These are phyloP conservation scores for Boletus rubescentipes DNA, from an alignment of 768 basidiomycete species.

Conservation along the genomic window DNA sequence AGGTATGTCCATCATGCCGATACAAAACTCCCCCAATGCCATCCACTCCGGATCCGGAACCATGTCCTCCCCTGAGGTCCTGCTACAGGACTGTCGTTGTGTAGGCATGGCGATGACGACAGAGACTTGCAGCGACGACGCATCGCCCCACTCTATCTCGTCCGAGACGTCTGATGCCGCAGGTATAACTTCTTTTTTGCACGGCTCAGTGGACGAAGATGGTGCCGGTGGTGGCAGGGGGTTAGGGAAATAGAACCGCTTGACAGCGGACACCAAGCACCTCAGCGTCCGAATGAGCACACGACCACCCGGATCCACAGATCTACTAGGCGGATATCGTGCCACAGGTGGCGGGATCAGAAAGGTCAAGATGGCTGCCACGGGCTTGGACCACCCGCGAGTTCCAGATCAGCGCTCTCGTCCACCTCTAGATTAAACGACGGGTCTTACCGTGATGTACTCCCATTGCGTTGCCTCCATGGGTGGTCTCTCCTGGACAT, in stretches of 20 bases:
- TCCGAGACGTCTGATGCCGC: background rate
- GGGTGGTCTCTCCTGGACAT: background rate
- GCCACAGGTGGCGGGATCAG: background rate
- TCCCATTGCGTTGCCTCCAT: conserved; percentile 35
- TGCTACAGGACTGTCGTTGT: background rate
- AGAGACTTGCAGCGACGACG: conserved; percentile 35
- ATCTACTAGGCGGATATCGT: background rate
- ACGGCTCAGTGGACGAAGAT: background rate
- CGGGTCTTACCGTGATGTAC: conserved; percentile 39
- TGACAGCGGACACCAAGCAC: background rate
- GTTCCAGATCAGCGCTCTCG: background rate
- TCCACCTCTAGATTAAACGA: background rate
- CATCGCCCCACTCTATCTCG: conserved; percentile 8
- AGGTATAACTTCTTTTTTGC: background rate
- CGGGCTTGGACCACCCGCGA: conserved; percentile 17
- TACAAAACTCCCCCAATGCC: conserved; percentile 36
- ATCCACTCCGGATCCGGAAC: conserved; percentile 18
- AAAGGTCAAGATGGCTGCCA: conserved; percentile 20
- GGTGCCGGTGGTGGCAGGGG: background rate
- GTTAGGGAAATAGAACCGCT: background rate
- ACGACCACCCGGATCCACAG: background rate
- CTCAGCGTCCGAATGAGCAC: background rate
- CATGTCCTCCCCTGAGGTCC: background rate
- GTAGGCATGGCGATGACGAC: conserved; percentile 45
- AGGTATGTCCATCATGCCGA: conserved; percentile 24